Evolutionary conservation across 192 early-diverging fungal species (phyloP).

Genomic region (Geranomyces michiganensis): DNA sequence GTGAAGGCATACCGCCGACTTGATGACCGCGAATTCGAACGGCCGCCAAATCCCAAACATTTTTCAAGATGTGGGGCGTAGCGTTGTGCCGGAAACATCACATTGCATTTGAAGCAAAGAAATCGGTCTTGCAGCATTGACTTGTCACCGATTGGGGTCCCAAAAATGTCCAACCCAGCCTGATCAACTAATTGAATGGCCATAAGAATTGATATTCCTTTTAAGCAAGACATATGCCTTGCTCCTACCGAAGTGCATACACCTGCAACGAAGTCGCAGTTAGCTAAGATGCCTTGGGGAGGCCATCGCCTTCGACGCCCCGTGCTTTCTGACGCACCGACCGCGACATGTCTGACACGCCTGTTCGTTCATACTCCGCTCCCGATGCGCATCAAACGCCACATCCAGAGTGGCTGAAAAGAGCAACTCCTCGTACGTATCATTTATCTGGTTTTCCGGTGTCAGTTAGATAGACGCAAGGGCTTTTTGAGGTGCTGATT

Average conservation of each 20-base stretch:
- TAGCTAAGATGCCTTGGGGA: no score
- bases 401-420: constrained; percentile 75
- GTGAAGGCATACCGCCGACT: constrained; percentile 50
- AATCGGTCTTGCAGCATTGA: constrained; percentile 61
- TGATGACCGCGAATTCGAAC: constrained; percentile 61
- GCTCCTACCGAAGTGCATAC: not conserved
- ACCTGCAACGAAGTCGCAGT: no score
- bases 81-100: constrained; percentile 75
- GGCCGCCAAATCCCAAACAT: constrained; percentile 81
- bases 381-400: constrained; percentile 71
- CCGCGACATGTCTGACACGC: constrained; percentile 78
- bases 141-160: constrained; percentile 48
- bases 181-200: not conserved
- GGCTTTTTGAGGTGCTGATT: not conserved
- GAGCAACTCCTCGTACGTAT: constrained; percentile 63
- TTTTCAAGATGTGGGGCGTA: constrained; percentile 93
- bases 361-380: constrained; percentile 60
- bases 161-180: constrained; percentile 65
- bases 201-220: no score
- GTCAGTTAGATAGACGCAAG: not conserved
- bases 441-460: not conserved
- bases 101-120: constrained; percentile 81
- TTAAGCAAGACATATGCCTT: no score
- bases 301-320: no score
- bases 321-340: no score